Conservation (phyloP, 2,329 filamentous ascomycete species). For the Aureobasidium sp. region DNA sequence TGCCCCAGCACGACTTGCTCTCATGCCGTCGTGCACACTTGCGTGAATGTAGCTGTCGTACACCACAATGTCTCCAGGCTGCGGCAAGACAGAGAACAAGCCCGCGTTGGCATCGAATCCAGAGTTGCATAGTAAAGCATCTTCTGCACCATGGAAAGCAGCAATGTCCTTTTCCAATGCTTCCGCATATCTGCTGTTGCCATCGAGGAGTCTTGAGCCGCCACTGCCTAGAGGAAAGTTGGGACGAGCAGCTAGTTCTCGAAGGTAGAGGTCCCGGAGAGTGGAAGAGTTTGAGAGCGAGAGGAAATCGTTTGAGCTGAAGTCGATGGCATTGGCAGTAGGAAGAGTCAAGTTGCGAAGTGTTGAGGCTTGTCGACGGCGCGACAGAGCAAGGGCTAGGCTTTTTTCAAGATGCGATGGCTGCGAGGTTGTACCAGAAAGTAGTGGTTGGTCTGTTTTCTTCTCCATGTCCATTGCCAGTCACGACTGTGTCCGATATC, state of each 20-base stretch:
- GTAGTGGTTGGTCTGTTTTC: neutral
- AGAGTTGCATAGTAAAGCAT: constrained; percentile 55
- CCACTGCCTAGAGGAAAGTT: constrained; percentile 46
- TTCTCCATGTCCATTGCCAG: neutral
- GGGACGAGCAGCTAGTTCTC: constrained; percentile 35
- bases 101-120: constrained; percentile 45
- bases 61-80: constrained; percentile 48
- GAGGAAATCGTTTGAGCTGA: constrained; percentile 61
- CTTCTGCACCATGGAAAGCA: constrained; percentile 51
- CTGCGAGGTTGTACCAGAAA: neutral
- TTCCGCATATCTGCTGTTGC: constrained; percentile 56
- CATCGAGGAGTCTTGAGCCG: constrained; percentile 58
- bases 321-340: constrained; percentile 42
- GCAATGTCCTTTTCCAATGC: constrained; percentile 54
- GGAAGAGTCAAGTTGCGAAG: constrained; percentile 43
- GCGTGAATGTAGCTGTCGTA: constrained; percentile 74
- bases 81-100: constrained; percentile 43
- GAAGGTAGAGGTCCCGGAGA: constrained; percentile 44
- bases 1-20: constrained; percentile 49
- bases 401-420: constrained; percentile 19
- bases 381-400: constrained; percentile 28
- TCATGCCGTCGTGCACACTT: constrained; percentile 72
- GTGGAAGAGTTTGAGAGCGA: constrained; percentile 46
- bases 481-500: neutral
- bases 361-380: constrained; percentile 37